These are phyloP conservation scores for Phytophthora foliorum DNA, from an alignment of 352 stramenopile species.

Conservation along the genomic window DNA sequence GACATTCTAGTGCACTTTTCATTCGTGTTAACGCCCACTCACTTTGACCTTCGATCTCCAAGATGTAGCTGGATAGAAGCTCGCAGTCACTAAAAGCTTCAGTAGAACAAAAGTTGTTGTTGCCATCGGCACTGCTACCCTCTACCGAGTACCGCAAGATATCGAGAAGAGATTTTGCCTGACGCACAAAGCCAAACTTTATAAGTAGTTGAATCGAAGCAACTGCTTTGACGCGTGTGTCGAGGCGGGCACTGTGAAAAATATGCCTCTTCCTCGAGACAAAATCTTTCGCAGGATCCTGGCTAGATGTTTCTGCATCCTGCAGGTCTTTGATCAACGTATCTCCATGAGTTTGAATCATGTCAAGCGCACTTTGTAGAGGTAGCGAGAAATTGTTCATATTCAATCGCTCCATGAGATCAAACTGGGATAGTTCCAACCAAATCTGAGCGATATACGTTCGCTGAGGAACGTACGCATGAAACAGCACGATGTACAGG, in stretches of 20 bases:
- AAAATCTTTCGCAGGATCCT: slow-evolving; percentile 1
- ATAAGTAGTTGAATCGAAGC: slow-evolving; percentile 48
- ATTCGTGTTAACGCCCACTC: slow-evolving; percentile 30
- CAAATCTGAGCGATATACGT: slow-evolving; percentile 54
- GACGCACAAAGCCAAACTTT: slow-evolving; percentile 60
- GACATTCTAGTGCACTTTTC: slow-evolving; percentile 26
- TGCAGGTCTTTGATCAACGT: slow-evolving; percentile 61
- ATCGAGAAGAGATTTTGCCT: slow-evolving; percentile 66
- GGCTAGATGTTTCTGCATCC: slow-evolving; percentile 7
- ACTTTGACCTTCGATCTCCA: slow-evolving; percentile 49
- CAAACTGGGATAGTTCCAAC: slow-evolving; percentile 64
- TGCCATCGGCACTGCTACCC: neutral
- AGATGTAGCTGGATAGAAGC: slow-evolving; percentile 39
- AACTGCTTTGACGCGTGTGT: slow-evolving; percentile 40
- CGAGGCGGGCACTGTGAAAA: slow-evolving; percentile 37
- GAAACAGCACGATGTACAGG: slow-evolving; percentile 65
- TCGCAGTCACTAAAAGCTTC: slow-evolving; percentile 20
- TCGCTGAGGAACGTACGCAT: slow-evolving; percentile 43
- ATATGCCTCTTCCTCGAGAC: slow-evolving; percentile 28
- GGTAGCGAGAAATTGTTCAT: slow-evolving; percentile 47
- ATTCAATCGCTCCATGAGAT: slow-evolving; percentile 59
- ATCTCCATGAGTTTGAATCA: slow-evolving; percentile 51
- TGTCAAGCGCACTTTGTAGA: slow-evolving; percentile 65
- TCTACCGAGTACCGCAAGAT: slow-evolving; percentile 37
- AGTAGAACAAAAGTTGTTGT: slow-evolving; percentile 9